Percentiles rank a stretch among this genome's conserved stretches.
Evolutionary conservation across 768 basidiomycete genomes (phyloP).

Genomic region (Suillus ampliporus): DNA sequence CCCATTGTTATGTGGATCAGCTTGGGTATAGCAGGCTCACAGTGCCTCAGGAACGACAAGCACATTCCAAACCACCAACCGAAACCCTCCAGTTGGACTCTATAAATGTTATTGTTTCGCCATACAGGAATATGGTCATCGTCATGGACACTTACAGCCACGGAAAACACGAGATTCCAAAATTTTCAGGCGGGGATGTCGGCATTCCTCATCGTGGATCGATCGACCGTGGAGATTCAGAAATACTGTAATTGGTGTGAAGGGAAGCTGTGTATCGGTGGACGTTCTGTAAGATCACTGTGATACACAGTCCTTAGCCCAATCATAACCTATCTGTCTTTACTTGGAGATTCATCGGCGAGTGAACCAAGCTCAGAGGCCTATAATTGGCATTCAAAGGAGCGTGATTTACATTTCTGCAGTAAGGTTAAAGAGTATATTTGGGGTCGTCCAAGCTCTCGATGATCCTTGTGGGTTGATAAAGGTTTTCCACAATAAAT

Average conservation of each 20-base stretch:
- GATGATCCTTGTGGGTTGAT: constrained; percentile 47
- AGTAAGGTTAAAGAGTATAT: constrained; percentile 15
- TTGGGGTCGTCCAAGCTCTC: constrained; percentile 48
- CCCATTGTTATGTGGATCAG: not conserved
- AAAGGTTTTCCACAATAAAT: constrained; percentile 46
- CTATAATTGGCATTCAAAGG: not conserved
- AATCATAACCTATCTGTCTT: not conserved
- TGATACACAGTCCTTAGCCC: not conserved
- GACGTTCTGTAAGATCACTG: not conserved
- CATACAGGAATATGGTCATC: not conserved
- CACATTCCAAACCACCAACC: not conserved
- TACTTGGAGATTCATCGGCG: not conserved
- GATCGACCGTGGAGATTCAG: not conserved
- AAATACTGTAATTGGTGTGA: not conserved
- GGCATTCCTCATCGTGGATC: constrained; percentile 2
- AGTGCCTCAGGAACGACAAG: not conserved
- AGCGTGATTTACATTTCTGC: not conserved
- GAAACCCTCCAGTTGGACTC: not conserved
- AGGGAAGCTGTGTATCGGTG: not conserved
- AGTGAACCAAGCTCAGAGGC: not conserved
- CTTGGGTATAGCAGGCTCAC: not conserved
- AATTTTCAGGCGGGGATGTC: not conserved
- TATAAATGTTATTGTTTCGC: not conserved
- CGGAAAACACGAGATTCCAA: not conserved
- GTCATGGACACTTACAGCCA: not conserved